Evolutionary conservation across 192 early-diverging fungal species (phyloP).

Genomic region (Coemansia sp.): DNA sequence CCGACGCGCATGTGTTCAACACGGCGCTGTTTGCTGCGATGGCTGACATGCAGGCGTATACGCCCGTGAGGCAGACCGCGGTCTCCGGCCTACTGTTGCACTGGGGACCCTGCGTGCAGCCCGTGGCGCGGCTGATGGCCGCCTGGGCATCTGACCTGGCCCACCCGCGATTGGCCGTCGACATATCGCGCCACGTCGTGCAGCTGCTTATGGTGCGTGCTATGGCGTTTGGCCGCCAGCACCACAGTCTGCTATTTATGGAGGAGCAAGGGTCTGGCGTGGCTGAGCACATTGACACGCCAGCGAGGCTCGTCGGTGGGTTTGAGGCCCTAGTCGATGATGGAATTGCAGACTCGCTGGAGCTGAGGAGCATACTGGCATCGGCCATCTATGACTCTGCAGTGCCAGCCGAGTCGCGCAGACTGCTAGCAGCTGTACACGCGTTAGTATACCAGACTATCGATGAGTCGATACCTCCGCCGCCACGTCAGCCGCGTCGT

Average conservation of each 20-base stretch:
- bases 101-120: slow-evolving; percentile 47
- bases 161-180: slow-evolving; percentile 17
- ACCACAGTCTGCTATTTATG: slow-evolving; percentile 50
- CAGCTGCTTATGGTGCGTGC: slow-evolving; percentile 38
- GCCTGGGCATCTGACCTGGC: slow-evolving; percentile 25
- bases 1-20: slow-evolving; percentile 71
- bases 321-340: slow-evolving; percentile 48
- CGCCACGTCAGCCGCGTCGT: slow-evolving; percentile 20
- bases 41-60: slow-evolving; percentile 72
- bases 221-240: slow-evolving; percentile 47
- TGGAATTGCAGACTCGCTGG: slow-evolving; percentile 25
- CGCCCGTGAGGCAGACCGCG: slow-evolving; percentile 70
- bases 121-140: slow-evolving; percentile 33
- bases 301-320: slow-evolving; percentile 51
- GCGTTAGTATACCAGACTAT: slow-evolving; percentile 46
- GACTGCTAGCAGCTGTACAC: slow-evolving; percentile 31
- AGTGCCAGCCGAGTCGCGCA: slow-evolving; percentile 21
- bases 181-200: slow-evolving; percentile 11
- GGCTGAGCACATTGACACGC: slow-evolving; percentile 49
- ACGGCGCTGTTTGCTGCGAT: slow-evolving; percentile 74
- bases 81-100: slow-evolving; percentile 79
- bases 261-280: slow-evolving; percentile 31
- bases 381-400: slow-evolving; percentile 39
- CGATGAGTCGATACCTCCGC: slow-evolving; percentile 46
- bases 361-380: slow-evolving; percentile 30